Percentiles rank a stretch among this genome's conserved stretches.
Evolutionary conservation across 148 eudicot genomes (phyloP).

Genomic region (Rhododendron williamsianum): DNA sequence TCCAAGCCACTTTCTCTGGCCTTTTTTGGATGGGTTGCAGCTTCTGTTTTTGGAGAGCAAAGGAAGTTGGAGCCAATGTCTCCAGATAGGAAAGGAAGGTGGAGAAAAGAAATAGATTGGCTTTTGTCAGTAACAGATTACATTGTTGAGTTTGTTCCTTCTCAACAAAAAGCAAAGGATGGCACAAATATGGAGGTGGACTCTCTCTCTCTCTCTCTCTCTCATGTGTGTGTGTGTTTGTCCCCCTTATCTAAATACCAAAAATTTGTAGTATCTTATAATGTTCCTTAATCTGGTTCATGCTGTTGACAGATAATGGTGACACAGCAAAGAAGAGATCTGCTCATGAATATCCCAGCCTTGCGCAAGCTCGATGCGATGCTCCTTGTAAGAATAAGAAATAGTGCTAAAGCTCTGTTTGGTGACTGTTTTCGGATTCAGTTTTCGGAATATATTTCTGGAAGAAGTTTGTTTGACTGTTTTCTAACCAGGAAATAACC

Average conservation of each 20-base stretch:
- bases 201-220: slow-evolving; percentile 1
- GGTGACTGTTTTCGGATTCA: neutral
- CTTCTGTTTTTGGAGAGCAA: slow-evolving; percentile 64
- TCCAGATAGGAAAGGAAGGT: slow-evolving; percentile 42
- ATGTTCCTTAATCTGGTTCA: neutral
- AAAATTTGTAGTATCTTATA: neutral
- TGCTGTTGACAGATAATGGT: slow-evolving; percentile 44
- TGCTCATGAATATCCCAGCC: slow-evolving; percentile 55
- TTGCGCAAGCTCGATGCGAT: slow-evolving; percentile 60
- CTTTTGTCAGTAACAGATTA: slow-evolving; percentile 60
- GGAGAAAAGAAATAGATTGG: slow-evolving; percentile 66
- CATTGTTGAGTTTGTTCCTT: slow-evolving; percentile 56
- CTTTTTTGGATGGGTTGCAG: slow-evolving; percentile 19
- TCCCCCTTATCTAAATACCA: neutral
- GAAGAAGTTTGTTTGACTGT: neutral
- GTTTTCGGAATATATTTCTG: neutral
- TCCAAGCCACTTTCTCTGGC: neutral
- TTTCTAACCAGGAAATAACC: neutral
- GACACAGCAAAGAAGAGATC: slow-evolving; percentile 50
- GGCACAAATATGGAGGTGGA: slow-evolving; percentile 50
- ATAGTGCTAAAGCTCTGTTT: neutral
- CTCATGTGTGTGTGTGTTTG: neutral
- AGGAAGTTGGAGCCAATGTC: slow-evolving; percentile 58
- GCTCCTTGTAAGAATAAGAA: slow-evolving; percentile 42
- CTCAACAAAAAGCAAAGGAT: slow-evolving; percentile 43